Conservation (phyloP, 2,329 filamentous ascomycete genomes). For the Aspergillus puulaauensis region DNA sequence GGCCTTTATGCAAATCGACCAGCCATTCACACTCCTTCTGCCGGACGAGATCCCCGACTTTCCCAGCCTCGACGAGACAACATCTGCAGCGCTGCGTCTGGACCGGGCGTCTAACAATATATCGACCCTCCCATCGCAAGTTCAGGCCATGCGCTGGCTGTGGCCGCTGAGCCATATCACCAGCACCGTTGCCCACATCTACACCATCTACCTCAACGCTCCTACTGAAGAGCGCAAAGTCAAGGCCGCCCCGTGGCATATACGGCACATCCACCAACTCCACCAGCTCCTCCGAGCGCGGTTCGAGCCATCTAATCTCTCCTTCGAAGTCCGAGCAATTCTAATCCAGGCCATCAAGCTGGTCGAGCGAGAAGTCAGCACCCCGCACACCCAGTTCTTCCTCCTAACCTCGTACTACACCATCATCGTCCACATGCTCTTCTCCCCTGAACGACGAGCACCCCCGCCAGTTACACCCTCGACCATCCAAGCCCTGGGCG, state of each 20-base stretch:
- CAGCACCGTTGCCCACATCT: background rate
- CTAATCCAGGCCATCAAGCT: background rate
- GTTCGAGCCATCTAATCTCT: background rate
- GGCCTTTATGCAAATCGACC: background rate
- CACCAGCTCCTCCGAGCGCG: background rate
- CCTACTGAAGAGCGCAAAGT: background rate
- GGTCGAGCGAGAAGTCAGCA: background rate
- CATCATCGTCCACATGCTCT: background rate
- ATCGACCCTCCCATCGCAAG: background rate
- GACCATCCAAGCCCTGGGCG: background rate
- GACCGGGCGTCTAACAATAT: background rate
- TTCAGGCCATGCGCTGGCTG: background rate
- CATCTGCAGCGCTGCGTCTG: background rate
- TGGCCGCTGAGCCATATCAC: background rate
- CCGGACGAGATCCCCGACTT: background rate
- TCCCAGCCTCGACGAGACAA: background rate
- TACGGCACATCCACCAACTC: background rate
- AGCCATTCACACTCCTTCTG: background rate
- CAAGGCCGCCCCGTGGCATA: background rate
- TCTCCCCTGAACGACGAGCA: background rate
- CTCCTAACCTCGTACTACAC: background rate
- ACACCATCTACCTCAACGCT: background rate
- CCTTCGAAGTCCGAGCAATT: background rate
- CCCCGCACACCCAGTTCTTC: background rate
- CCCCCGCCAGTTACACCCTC: background rate